These are phyloP conservation scores for Aechmea fasciata DNA, from an alignment of 176 grass and related monocot species.

Conservation along the genomic window DNA sequence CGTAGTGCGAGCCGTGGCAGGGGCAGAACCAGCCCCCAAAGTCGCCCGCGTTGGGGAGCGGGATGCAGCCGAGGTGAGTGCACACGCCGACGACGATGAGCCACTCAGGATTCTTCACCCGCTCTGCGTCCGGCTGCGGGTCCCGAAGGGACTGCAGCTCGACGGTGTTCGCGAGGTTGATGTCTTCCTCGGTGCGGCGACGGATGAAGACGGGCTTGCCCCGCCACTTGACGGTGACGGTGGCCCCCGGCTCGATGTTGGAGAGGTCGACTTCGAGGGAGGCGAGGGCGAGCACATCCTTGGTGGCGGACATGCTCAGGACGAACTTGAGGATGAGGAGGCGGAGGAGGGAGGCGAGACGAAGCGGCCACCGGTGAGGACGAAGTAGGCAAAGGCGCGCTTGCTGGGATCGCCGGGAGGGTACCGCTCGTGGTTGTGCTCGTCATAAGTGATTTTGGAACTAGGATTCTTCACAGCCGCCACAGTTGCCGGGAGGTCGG, in stretches of 20 bases:
- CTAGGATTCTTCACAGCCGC: constrained; percentile 64
- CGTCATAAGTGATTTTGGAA: constrained; percentile 65
- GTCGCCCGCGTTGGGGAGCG: constrained; percentile 75
- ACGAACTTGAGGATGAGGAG: constrained; percentile 77
- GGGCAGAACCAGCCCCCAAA: constrained; percentile 90
- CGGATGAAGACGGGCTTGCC: constrained; percentile 92
- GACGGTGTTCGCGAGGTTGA: constrained; percentile 75
- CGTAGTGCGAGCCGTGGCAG: constrained; percentile 82
- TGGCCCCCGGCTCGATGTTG: constrained; percentile 73
- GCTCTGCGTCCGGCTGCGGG: constrained; percentile 59
- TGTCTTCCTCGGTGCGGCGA: constrained; percentile 73
- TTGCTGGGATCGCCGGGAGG: constrained; percentile 73
- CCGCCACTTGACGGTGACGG: constrained; percentile 87
- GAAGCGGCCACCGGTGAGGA: constrained; percentile 78
- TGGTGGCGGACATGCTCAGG: constrained; percentile 86
- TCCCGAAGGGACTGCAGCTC: constrained; percentile 57
- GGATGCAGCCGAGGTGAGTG: constrained; percentile 86
- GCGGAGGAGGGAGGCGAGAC: constrained; percentile 67
- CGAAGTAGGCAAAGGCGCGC: constrained; percentile 88
- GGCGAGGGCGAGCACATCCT: constrained; percentile 80
- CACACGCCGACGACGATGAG: constrained; percentile 78
- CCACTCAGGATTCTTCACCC: constrained; percentile 84
- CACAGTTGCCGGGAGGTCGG: constrained; percentile 49
- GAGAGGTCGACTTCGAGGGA: constrained; percentile 76
- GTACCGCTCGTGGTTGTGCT: constrained; percentile 67